These are phyloP conservation scores for Zygosaccharomyces pseudobailii DNA, from an alignment of 1,139 yeast genomes.

Conservation along the genomic window DNA sequence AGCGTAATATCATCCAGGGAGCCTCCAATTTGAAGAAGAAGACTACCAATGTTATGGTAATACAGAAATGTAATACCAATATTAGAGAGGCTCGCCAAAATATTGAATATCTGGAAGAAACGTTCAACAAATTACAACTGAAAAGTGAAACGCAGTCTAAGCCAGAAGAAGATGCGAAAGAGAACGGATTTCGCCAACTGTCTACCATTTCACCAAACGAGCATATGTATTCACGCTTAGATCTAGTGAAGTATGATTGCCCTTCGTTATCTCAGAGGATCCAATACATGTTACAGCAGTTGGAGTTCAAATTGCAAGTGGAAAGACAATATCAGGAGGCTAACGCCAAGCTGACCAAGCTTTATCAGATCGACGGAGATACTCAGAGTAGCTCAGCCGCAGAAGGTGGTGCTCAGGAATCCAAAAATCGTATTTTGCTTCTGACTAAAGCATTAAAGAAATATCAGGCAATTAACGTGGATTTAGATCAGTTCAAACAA, in stretches of 20 bases:
- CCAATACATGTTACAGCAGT: constrained; percentile 89
- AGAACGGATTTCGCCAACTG: constrained; percentile 24
- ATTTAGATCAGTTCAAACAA: constrained; percentile 38
- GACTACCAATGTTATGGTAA: constrained; percentile 74
- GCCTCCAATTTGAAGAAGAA: constrained; percentile 74
- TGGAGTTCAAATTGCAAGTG: constrained; percentile 87
- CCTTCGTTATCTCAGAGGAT: constrained; percentile 94
- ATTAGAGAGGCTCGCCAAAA: constrained; percentile 89
- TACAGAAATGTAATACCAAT: constrained; percentile 85
- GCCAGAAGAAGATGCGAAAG: constrained; percentile 5
- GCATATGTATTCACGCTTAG: constrained; percentile 52
- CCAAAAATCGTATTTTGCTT: constrained; percentile 78
- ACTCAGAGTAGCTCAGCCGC: constrained; percentile 82
- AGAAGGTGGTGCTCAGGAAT: constrained; percentile 77
- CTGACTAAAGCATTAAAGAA: constrained; percentile 79
- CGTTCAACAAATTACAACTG: constrained; percentile 58
- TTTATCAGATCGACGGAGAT: constrained; percentile 89
- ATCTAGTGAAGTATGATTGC: constrained; percentile 84
- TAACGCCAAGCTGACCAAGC: constrained; percentile 78
- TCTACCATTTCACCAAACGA: constrained; percentile 32
- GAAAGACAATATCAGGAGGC: constrained; percentile 93
- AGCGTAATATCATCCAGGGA: constrained; percentile 80
- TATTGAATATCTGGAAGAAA: constrained; percentile 79
- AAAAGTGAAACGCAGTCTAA: constrained; percentile 26
- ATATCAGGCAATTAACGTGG: constrained; percentile 83